phyloP scores from a whole-genome alignment of 768 basidiomycete genomes.

The Mycena filopes region DNA sequence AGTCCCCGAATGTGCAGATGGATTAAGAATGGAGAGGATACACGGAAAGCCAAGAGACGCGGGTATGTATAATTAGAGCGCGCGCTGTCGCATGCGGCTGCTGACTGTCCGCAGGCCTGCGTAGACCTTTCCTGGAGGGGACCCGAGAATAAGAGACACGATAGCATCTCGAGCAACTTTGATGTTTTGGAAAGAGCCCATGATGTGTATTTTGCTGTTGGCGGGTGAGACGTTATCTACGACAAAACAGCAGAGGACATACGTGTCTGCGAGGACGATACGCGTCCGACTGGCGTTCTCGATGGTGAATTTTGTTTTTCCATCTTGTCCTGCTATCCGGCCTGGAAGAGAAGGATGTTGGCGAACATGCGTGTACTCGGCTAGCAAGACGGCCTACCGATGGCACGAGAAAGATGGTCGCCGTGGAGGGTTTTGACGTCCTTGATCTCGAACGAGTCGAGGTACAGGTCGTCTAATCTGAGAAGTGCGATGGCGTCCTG shows the following conservation, averaged over 20 bases:
- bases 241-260: slow-evolving; percentile 45
- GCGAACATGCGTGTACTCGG: not conserved
- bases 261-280: slow-evolving; percentile 99
- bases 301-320: slow-evolving; percentile 98
- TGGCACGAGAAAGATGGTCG: slow-evolving; percentile 97
- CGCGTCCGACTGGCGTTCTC: slow-evolving; percentile 97
- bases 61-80: slow-evolving; percentile 70
- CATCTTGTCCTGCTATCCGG: slow-evolving; percentile 98
- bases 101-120: slow-evolving; percentile 92
- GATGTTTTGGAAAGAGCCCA: slow-evolving; percentile 99
- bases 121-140: slow-evolving; percentile 94
- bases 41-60: no score
- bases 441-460: slow-evolving; percentile 99
- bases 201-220: slow-evolving; percentile 93
- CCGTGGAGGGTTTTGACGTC: slow-evolving; percentile 98
- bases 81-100: slow-evolving; percentile 93
- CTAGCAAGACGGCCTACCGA: slow-evolving; percentile 65
- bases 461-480: slow-evolving; percentile 95
- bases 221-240: slow-evolving; percentile 12
- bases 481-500: slow-evolving; percentile 97
- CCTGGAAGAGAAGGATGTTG: slow-evolving; percentile 54
- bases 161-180: slow-evolving; percentile 97
- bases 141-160: slow-evolving; percentile 93
- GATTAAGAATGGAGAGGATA: slow-evolving; percentile 11
- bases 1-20: slow-evolving; percentile 8